Evolutionary conservation across 805 yeast species (phyloP).

Genomic region (Zygotorulaspora danielsina): DNA sequence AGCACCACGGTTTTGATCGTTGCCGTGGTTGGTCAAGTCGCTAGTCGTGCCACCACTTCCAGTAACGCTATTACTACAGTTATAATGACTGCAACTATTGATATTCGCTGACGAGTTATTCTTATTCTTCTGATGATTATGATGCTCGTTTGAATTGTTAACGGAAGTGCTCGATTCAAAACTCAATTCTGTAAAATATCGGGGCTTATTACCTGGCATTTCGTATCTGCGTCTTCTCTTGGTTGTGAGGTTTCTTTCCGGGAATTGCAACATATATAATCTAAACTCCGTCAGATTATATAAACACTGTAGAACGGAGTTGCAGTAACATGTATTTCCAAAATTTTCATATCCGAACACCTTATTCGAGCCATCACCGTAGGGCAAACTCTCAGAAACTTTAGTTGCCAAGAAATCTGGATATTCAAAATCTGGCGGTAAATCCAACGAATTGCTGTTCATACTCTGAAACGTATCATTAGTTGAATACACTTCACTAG

Average conservation of each 20-base stretch:
- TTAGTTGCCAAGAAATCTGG: conserved; percentile 11
- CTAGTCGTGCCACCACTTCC: conserved; percentile 4
- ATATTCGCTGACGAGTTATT: not conserved
- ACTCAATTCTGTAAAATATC: conserved; percentile 31
- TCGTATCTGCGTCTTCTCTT: conserved; percentile 39
- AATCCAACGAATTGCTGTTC: conserved; percentile 13
- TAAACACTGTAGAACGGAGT: conserved; percentile 84
- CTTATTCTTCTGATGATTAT: conserved; percentile 6
- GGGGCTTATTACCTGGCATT: conserved; percentile 40
- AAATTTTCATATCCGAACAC: conserved; percentile 79
- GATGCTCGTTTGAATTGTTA: conserved; percentile 9
- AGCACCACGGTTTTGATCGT: conserved; percentile 6
- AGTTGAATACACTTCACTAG: conserved; percentile 6
- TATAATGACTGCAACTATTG: not conserved
- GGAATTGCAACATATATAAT: conserved; percentile 46
- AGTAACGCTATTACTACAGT: conserved; percentile 4
- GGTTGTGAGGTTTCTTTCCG: conserved; percentile 34
- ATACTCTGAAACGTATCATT: conserved; percentile 12
- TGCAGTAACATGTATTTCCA: conserved; percentile 92
- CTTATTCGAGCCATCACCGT: conserved; percentile 65
- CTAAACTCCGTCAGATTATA: conserved; percentile 73
- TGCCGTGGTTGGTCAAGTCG: conserved; percentile 9
- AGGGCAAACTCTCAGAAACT: conserved; percentile 37
- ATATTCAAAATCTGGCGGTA: conserved; percentile 9
- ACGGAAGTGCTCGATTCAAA: conserved; percentile 14